Base-by-base conservation (phyloP, 2,329 filamentous ascomycete genomes). In the Clarireedia hainanense region DNA sequence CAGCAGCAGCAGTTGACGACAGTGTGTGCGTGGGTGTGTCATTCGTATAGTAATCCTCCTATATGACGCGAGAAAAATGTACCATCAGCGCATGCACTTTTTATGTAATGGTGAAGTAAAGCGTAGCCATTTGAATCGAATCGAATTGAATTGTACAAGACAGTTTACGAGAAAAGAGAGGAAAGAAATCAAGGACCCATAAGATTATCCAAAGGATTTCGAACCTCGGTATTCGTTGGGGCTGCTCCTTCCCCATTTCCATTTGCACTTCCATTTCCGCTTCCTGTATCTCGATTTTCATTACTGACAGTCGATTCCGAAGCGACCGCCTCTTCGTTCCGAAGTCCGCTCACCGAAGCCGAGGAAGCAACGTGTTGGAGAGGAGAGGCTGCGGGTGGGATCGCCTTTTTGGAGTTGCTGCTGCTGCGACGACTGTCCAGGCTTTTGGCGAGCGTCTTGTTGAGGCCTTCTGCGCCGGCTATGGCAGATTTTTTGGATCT, bases 381-480 rank as follows among this genome's bases (percentile, higher is more conserved):
- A 12, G 58, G 56, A 14, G 59, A 62, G 2, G 55, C 26, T 23
- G 58, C 45, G 7, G 53, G 46, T 14, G 80, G 81, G 9, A 84
- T 70, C 37, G 87, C 86, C 69, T 90, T 91, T 72, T 88, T 91
- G 57, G 89, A 95, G 53, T 81, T 86, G 14, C 87, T 88, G 71
- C 91, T 96, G 69, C 89, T 95, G 45, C 92, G 86, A 52, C 92
- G 84, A 71, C 88, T 95, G 70, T 96, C 91, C 26, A 97, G 80
- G 69, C 89, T 96, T 73, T 89, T 95, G 57, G 86, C 91, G 14
- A 91, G 74, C 5, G 86, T 89, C 72, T 86, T 88, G 65, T 86
- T 89, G 50, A 88, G 86, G 24, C 84, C 85, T 61, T 86, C 85
- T 57, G 87, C 86, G 57, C 80, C 82, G 14, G 79, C 74, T 30